These are phyloP conservation scores for Coffea eugenioides DNA, from an alignment of 257 asterid species.

Conservation along the genomic window DNA sequence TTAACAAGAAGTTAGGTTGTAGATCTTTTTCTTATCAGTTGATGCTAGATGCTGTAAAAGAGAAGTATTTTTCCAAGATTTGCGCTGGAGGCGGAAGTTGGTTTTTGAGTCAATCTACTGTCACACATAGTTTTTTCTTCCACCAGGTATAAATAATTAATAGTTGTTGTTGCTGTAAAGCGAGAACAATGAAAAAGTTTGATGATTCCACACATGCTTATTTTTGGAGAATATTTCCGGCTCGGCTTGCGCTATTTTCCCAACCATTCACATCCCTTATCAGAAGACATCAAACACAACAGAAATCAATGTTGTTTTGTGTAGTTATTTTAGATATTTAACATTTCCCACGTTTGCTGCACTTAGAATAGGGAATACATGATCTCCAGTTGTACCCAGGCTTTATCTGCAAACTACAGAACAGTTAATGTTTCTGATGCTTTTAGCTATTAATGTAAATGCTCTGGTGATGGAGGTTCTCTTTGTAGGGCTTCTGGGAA, in stretches of 20 bases:
- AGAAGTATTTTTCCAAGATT: neutral
- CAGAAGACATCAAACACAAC: neutral
- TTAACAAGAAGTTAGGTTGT: too few species aligned
- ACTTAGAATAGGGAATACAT: neutral
- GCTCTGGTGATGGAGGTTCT: neutral
- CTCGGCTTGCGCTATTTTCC: too few species aligned
- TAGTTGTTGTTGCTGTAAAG: neutral
- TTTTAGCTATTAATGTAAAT: neutral
- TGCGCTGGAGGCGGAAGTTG: neutral
- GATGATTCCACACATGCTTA: neutral
- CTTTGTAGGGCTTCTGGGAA: neutral
- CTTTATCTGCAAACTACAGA: slow-evolving; percentile 10
- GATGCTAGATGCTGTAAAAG: neutral
- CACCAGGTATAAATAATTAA: neutral
- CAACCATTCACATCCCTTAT: neutral
- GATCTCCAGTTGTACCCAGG: neutral
- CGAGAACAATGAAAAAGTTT: neutral
- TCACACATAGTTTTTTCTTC: neutral
- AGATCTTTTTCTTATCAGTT: neutral
- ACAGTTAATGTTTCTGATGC: neutral
- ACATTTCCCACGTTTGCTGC: neutral
- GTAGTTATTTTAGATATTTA: neutral
- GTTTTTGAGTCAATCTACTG: neutral
- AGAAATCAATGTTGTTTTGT: neutral
- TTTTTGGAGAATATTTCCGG: neutral